Evolutionary conservation across 2,329 filamentous ascomycete genomes (phyloP), one percentile per base, ranked within the genome.

Genomic region (Cladosporium colombiae): DNA sequence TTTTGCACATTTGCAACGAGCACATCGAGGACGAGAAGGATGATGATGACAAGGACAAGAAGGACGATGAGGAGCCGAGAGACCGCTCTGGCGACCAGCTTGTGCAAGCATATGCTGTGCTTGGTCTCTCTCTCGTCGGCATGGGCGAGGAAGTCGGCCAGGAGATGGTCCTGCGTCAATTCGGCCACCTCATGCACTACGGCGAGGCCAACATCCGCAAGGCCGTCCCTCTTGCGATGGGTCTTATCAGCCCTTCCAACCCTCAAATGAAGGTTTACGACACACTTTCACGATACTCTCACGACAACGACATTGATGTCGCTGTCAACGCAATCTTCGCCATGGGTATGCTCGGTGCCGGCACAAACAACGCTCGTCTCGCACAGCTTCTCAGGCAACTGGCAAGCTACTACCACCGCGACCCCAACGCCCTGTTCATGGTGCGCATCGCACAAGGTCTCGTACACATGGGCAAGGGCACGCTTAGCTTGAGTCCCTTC

Each of bases 221-320:
- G 76, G 94, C 93, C 23, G 95, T 99, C 33, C 95, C 95, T 40
- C 85, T 99, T 64, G 95, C 95, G 29, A 96, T 99, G 92, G 96
- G 93, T 74, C 86, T 99, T 64, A 90, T 99, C 76, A 97, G 92
- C 80, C 92, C 96, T 14, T 97, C 93, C 81, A 99, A 99, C 82
- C 95, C 95, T 13, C 96, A 99, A 78, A 99, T 99, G 94, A 99
- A 98, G 85, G 91, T 99, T 57, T 99, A 99, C 82, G 95, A 99
- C 78, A 99, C 95, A 0, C 84, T 99, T 13, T 99, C 95, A 61
- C 86, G 95, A 75, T 99, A 99, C 85, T 96, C 91, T 70, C 95
- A 99, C 85, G 95, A 99, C 82, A 99, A 95, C 72, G 95, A 99
- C 81, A 96, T 94, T 68, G 95, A 99, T 74, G 95, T 99, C 56